Base-by-base conservation (phyloP, 2,329 filamentous ascomycete species). In the Aspergillus arachidicola region DNA sequence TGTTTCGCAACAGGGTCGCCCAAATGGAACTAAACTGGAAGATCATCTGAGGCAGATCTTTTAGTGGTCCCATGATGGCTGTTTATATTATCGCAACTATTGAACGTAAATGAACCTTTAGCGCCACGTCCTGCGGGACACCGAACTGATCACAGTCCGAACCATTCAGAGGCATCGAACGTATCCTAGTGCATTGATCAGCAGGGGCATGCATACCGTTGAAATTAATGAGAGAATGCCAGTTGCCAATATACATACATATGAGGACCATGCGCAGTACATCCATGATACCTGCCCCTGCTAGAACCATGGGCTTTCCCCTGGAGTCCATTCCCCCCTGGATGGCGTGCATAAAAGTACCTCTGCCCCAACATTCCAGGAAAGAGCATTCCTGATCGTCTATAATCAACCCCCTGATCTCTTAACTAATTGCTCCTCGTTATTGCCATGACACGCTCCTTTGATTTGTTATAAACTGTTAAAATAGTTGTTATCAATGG, bases 331-430 rank as follows among this genome's bases (percentile, higher is more conserved):
- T 21, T 21, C 9, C 48, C 48, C 48, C 48, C 11, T 57, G 28
- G 26, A 34, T 43, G 59, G 12, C 34, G 32, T n/a, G 30, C 46
- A 50, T 50, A 30, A 53, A 53, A 51, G 57, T 32, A 34, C 26
- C 59, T 34, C n/a, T 45, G 10, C 21, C 46, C 34, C 19, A 58
- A 55, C 60, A 61, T 61, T 55, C 60, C 45, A 57, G 45, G 34
- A 48, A 48, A 45, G 53, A 61, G 16, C 60, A 43, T 57, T 61
- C 61, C 28, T 41, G n/a, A 26, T 51, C 38, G 38, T 36, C 46
- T 23, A 51, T 28, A 19, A 16, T 19, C 21, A n/a, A n/a, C 30
- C 41, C 41, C 45, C 26, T 32, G 5, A 11, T 30, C n/a, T 10
- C 32, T 14, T n/a, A 30, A 14, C 12, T n/a, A 26, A n/a, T 21